Percentiles rank a stretch among this genome's conserved stretches.
Conservation (phyloP, 305 asterid species). For the Plantago coronopus region DNA sequence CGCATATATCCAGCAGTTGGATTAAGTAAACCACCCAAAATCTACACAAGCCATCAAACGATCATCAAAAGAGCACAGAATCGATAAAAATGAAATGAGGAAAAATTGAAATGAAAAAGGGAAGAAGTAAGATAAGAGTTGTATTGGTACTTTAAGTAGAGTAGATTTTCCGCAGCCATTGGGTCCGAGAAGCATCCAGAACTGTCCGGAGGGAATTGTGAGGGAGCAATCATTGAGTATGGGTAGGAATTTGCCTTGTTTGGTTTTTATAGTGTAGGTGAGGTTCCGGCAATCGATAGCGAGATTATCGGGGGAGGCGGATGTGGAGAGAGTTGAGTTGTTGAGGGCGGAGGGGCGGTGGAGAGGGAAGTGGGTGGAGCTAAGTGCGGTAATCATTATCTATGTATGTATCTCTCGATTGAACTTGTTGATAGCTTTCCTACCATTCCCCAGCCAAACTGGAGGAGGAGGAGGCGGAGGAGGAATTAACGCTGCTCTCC, state of each 20-base stretch:
- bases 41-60: constrained; percentile 33
- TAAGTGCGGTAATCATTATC: constrained; percentile 8
- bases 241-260: constrained; percentile 49
- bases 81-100: too few species aligned
- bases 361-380: constrained; percentile 36
- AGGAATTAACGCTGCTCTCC: too few species aligned
- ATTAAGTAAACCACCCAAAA: constrained; percentile 63
- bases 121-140: background rate
- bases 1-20: constrained; percentile 59
- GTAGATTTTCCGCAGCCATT: constrained; percentile 94
- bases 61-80: background rate
- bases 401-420: too few species aligned
- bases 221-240: constrained; percentile 77
- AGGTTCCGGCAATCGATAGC: constrained; percentile 67
- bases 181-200: constrained; percentile 97
- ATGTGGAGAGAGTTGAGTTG: constrained; percentile 14
- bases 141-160: constrained; percentile 54
- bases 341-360: constrained; percentile 30
- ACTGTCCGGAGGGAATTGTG: constrained; percentile 72
- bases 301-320: constrained; percentile 25
- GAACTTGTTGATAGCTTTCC: too few species aligned
- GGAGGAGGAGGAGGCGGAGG: too few species aligned
- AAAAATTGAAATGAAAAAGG: too few species aligned
- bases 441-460: too few species aligned
- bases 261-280: constrained; percentile 46